Evolutionary conservation across 208 protist species (phyloP).

Genomic region (Crithidia brevicula): DNA sequence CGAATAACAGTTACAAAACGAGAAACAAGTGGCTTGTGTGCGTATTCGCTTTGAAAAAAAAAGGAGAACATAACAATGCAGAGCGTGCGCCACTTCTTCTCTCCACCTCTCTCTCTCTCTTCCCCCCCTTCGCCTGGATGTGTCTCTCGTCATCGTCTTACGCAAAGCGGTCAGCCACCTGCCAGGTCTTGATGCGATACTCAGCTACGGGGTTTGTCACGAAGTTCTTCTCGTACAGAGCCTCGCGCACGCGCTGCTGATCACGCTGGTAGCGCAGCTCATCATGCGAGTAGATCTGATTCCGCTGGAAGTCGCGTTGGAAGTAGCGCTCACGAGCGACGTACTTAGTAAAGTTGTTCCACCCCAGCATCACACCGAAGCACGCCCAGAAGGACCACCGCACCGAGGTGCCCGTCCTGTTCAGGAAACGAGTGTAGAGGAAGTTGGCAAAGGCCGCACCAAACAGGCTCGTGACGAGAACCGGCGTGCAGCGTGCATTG

Average conservation of each 20-base stretch:
- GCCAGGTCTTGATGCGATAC: slow-evolving; percentile 90
- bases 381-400: slow-evolving; percentile 84
- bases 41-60: slow-evolving; percentile 7
- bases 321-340: slow-evolving; percentile 86
- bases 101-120: neutral
- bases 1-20: too few relatives aligned
- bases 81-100: neutral
- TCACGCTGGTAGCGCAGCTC: slow-evolving; percentile 86
- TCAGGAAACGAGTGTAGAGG: slow-evolving; percentile 79
- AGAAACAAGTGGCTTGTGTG: too few relatives aligned
- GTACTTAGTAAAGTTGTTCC: slow-evolving; percentile 90
- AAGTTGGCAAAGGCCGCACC: slow-evolving; percentile 78
- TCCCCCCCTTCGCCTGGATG: neutral
- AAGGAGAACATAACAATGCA: neutral
- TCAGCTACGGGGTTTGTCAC: slow-evolving; percentile 85
- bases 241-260: slow-evolving; percentile 83
- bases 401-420: slow-evolving; percentile 68
- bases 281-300: slow-evolving; percentile 86
- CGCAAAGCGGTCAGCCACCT: slow-evolving; percentile 85
- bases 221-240: slow-evolving; percentile 87
- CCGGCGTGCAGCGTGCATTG: slow-evolving; percentile 79
- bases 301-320: slow-evolving; percentile 87
- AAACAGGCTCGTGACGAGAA: slow-evolving; percentile 73
- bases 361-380: slow-evolving; percentile 68
- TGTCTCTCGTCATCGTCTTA: slow-evolving; percentile 28